Evolutionary conservation across 768 basidiomycete species (phyloP), one percentile per base, ranked within the genome.

Genomic region (Dictyophora rubrovolvata): DNA sequence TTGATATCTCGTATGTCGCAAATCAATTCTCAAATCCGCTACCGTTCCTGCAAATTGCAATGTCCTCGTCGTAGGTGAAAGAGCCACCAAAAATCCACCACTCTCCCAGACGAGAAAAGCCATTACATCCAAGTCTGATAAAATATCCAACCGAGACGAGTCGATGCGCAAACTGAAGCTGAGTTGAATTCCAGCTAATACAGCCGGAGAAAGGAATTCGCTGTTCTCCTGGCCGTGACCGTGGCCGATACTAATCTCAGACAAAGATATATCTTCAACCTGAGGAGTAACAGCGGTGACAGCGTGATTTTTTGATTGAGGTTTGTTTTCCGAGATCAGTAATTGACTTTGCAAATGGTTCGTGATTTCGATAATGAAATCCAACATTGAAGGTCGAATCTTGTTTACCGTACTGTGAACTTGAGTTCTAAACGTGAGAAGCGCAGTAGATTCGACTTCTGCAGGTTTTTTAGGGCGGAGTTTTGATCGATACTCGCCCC

Each of bases 61-160:
- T 52, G 79, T 82, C n/a, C 81, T 77, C 52, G 82, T 82, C 2
- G 84, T 84, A 1, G 93, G 87, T 37, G 85, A 81, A 46, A 91
- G 74, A 64, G 83, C 88, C 56, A 93, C 70, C 53, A 93, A 73
- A 66, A 97, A 93, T 0, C 93, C 93, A 47, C 95, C 95, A 64
- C 89, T 94, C 56, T 95, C 87, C 95, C 95, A 98, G 51, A 89
- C 80, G 35, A 96, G 67, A 1, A 86, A 86, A 14, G 89, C 91
- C 47, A 87, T 78, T n/a, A 96, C 94, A 63, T 94, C 92, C 54
- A 93, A 90, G 66, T 93, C 91, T 0, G 92, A 92, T 0, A 88
- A 90, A 23, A 98, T 73, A 60, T 88, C 84, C 53, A 98, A 77
- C 56, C 79, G 84, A 0, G 95, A 97, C 66, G 86, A 81, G 67